A percentile compares a stretch with the other conserved stretches of the same genome.
Evolutionary conservation across 192 early-diverging fungal species (phyloP).

Genomic region (Funneliformis geosporum): DNA sequence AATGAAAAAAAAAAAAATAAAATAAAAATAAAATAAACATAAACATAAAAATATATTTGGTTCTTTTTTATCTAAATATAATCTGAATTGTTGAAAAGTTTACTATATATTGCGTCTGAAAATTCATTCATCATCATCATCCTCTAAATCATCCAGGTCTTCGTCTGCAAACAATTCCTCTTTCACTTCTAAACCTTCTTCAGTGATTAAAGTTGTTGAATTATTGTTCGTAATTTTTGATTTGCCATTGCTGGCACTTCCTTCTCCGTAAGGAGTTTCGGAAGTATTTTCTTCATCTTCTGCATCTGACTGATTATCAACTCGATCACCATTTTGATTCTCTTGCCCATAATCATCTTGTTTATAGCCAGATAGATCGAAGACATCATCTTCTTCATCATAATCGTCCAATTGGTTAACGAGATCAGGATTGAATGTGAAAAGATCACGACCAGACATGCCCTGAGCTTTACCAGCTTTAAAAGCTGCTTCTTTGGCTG

Average conservation of each 20-base stretch:
- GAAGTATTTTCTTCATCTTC: neutral
- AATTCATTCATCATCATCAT: slow-evolving; percentile 51
- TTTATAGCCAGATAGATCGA: slow-evolving; percentile 77
- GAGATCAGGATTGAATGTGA: slow-evolving; percentile 95
- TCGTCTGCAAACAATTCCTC: slow-evolving; percentile 69
- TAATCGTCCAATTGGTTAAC: slow-evolving; percentile 70
- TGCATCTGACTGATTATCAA: slow-evolving; percentile 28
- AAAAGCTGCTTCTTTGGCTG: slow-evolving; percentile 79
- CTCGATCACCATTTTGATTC: slow-evolving; percentile 39
- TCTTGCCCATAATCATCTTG: slow-evolving; percentile 60
- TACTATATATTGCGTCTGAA: neutral
- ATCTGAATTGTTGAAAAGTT: neutral
- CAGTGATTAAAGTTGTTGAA: slow-evolving; percentile 5
- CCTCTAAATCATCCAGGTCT: slow-evolving; percentile 64
- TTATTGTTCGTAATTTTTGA: slow-evolving; percentile 31
- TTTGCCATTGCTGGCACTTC: neutral
- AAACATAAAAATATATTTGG: too few relatives aligned
- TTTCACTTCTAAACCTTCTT: slow-evolving; percentile 43
- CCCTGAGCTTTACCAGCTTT: slow-evolving; percentile 88
- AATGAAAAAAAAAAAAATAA: too few relatives aligned
- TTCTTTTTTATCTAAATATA: too few relatives aligned
- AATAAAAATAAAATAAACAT: too few relatives aligned
- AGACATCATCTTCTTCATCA: slow-evolving; percentile 77
- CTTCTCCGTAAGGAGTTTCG: slow-evolving; percentile 20
- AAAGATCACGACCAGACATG: slow-evolving; percentile 96